These are phyloP conservation scores for Epithemia pelagica DNA, from an alignment of 108 stramenopile genomes.

Conservation along the genomic window DNA sequence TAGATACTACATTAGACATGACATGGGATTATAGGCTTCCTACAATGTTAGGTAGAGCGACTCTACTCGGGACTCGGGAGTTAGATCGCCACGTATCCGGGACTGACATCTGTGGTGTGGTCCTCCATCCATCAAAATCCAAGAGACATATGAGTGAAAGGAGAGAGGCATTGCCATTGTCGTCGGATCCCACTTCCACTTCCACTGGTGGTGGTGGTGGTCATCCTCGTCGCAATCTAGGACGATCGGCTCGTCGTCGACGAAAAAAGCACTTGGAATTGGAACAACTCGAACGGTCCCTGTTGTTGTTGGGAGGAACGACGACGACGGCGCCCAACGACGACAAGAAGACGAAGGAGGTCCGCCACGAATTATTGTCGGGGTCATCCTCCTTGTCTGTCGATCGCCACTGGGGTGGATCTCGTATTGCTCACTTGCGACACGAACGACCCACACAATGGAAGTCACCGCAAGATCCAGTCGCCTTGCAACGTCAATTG, in stretches of 20 bases:
- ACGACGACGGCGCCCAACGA: neutral
- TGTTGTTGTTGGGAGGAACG: conserved; percentile 7
- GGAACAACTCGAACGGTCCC: conserved; percentile 12
- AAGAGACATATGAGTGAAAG: no score
- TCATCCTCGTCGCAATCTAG: conserved; percentile 8
- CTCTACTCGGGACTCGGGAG: no score
- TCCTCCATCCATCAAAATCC: no score
- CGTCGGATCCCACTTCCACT: no score
- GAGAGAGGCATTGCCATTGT: no score
- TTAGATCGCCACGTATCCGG: no score
- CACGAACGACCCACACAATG: conserved; percentile 26
- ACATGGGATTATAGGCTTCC: no score
- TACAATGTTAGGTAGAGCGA: no score
- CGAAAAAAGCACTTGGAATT: conserved; percentile 30
- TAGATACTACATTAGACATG: no score
- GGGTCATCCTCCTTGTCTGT: neutral
- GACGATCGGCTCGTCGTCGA: conserved; percentile 37
- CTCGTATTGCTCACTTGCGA: neutral
- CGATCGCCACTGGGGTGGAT: neutral
- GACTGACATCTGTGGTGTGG: no score
- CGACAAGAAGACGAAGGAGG: neutral
- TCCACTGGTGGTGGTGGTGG: no score
- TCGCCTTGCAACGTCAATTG: conserved; percentile 42
- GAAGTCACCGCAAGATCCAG: conserved; percentile 27
- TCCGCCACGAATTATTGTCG: no score